These are phyloP conservation scores for Venturia pyrina DNA, from an alignment of 2,329 filamentous ascomycete species.

Conservation along the genomic window DNA sequence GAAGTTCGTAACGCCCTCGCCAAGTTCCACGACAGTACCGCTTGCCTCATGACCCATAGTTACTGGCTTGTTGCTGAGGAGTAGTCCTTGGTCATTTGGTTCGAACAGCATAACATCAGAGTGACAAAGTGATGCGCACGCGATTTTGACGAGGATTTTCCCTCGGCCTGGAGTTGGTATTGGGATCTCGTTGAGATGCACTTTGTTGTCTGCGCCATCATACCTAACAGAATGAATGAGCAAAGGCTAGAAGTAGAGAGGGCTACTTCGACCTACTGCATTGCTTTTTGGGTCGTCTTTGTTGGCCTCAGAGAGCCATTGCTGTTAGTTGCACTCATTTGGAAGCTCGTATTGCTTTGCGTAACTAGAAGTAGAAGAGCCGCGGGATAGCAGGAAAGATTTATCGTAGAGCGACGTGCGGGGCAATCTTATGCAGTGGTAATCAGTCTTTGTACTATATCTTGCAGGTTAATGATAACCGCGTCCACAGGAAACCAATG, in stretches of 20 bases:
- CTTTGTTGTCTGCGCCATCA: constrained; percentile 24
- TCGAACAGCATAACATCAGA: constrained; percentile 29
- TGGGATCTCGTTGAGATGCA: constrained; percentile 34
- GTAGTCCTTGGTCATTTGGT: constrained; percentile 24
- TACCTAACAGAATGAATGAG: constrained; percentile 17
- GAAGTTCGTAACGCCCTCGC: constrained; percentile 18
- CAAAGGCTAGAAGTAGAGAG: not conserved
- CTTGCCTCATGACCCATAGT: constrained; percentile 26
- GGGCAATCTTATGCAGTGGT: not conserved
- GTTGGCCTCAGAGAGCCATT: not conserved
- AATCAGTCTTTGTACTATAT: no score
- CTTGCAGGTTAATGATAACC: not conserved
- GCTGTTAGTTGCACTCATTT: not conserved
- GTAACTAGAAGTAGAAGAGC: not conserved
- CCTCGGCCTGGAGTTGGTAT: constrained; percentile 33
- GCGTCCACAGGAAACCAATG: not conserved
- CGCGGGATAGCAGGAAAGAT: not conserved
- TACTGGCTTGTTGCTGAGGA: constrained; percentile 19
- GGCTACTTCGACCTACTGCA: not conserved
- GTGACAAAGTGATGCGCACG: constrained; percentile 31
- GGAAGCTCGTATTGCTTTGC: not conserved
- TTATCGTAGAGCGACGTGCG: not conserved
- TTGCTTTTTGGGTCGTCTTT: constrained; percentile 7
- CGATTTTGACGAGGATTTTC: constrained; percentile 31
- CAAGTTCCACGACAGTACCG: constrained; percentile 20